A percentile compares a stretch with the other conserved stretches of the same genome.
Evolutionary conservation across 331 rosid genomes (phyloP).

Genomic region (Pyrus hybrid): DNA sequence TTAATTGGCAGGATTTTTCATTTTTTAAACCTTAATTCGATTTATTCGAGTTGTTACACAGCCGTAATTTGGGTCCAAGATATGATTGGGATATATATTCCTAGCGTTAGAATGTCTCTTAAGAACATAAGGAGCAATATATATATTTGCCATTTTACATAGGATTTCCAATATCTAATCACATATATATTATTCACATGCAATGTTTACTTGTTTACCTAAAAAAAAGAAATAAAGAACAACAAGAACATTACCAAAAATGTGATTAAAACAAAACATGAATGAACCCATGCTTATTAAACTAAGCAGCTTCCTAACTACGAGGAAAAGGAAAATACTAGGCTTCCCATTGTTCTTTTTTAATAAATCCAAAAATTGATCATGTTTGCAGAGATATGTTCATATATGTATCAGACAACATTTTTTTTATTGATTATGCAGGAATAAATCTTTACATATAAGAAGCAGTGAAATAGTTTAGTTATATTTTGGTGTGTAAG

Average conservation of each 20-base stretch:
- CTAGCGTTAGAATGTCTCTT: background rate
- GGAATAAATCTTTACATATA: background rate
- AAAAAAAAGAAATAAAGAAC: background rate
- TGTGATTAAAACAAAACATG: background rate
- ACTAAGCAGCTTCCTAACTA: slow-evolving; percentile 3
- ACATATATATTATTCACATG: background rate
- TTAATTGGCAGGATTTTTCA: background rate
- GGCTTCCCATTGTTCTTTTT: no score
- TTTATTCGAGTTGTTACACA: background rate
- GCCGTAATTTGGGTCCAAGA: background rate
- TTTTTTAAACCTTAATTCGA: background rate
- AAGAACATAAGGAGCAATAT: background rate
- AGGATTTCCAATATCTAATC: background rate
- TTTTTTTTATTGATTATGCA: no score
- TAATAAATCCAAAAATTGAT: no score
- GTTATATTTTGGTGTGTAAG: background rate
- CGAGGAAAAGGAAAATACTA: background rate
- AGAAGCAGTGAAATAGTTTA: background rate
- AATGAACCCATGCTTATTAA: background rate
- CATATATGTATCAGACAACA: no score
- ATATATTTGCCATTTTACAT: background rate
- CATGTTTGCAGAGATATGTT: background rate
- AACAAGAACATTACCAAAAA: background rate
- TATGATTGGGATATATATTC: background rate
- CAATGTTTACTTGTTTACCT: background rate